Evolutionary conservation across 768 basidiomycete species (phyloP).

Genomic region (Serpula lacrymans): DNA sequence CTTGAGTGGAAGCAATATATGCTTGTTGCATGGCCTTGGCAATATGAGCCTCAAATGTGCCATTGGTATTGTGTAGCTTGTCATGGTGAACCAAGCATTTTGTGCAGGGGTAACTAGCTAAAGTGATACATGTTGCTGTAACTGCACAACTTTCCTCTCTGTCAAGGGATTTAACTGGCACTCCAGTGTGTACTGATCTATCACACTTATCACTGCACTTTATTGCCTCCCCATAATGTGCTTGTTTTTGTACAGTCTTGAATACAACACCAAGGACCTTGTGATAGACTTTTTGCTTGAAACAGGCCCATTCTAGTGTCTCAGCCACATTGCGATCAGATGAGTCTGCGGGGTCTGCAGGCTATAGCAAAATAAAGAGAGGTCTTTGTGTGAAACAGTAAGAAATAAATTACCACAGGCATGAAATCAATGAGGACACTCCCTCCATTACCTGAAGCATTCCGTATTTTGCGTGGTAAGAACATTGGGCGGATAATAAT

Average conservation of each 20-base stretch:
- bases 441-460: too few relatives aligned
- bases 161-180: constrained; percentile 27
- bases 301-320: constrained; percentile 20
- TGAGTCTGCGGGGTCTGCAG: constrained; percentile 23
- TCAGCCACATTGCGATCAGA: constrained; percentile 13
- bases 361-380: constrained; percentile 9
- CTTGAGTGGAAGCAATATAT: constrained; percentile 8
- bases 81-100: constrained; percentile 23
- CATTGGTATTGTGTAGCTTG: constrained; percentile 16
- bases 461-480: constrained; percentile 24
- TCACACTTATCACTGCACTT: constrained; percentile 16
- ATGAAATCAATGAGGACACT: constrained; percentile 28
- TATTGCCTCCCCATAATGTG: constrained; percentile 20
- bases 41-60: constrained; percentile 13
- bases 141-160: constrained; percentile 30
- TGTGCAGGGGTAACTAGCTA: constrained; percentile 29
- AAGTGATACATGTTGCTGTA: constrained; percentile 15
- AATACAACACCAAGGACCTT: constrained; percentile 23
- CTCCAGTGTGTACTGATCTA: constrained; percentile 23
- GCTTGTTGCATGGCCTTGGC: constrained; percentile 16
- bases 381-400: background rate
- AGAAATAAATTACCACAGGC: constrained; percentile 15
- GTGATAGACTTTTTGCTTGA: constrained; percentile 28
- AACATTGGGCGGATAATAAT: too few relatives aligned
- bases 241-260: constrained; percentile 11